phyloP scores from a whole-genome alignment of 208 protist genomes.

The Trypanosoma melophagium region DNA sequence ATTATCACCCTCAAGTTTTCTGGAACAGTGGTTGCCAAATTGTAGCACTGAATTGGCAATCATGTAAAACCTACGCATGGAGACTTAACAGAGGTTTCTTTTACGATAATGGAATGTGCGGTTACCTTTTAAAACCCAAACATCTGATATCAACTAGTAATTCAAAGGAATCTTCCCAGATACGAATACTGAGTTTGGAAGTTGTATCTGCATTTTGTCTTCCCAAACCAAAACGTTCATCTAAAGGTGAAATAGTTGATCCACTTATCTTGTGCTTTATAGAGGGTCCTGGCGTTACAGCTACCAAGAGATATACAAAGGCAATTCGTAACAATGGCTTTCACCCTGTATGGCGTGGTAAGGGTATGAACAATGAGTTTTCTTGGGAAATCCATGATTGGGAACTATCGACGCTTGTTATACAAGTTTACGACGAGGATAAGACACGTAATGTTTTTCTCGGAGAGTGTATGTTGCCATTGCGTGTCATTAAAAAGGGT shows the following conservation, averaged over 20 bases:
- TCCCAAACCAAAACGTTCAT: constrained; percentile 40
- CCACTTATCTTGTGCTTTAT: constrained; percentile 58
- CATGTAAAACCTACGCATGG: constrained; percentile 47
- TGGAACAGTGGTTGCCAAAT: constrained; percentile 88
- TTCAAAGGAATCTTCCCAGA: constrained; percentile 20
- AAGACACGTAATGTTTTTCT: constrained; percentile 41
- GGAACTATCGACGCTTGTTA: constrained; percentile 50
- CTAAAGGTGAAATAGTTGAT: constrained; percentile 57
- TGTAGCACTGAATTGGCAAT: constrained; percentile 93
- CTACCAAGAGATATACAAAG: constrained; percentile 30
- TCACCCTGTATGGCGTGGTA: constrained; percentile 69
- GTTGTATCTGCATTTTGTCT: constrained; percentile 76
- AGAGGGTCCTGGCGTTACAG: constrained; percentile 42
- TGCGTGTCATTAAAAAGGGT: constrained; percentile 50
- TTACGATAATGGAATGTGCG: constrained; percentile 88
- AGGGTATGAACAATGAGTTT: constrained; percentile 34
- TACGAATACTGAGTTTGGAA: constrained; percentile 46
- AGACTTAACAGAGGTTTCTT: constrained; percentile 90
- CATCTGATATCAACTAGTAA: constrained; percentile 39
- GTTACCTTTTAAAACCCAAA: constrained; percentile 93
- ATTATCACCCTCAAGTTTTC: constrained; percentile 85
- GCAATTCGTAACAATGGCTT: constrained; percentile 69
- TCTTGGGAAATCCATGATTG: constrained; percentile 50
- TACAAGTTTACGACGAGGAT: constrained; percentile 76
- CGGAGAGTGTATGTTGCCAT: constrained; percentile 55